Evolutionary conservation across 805 yeast genomes (phyloP).

Genomic region (Yarrowia divulgata): DNA sequence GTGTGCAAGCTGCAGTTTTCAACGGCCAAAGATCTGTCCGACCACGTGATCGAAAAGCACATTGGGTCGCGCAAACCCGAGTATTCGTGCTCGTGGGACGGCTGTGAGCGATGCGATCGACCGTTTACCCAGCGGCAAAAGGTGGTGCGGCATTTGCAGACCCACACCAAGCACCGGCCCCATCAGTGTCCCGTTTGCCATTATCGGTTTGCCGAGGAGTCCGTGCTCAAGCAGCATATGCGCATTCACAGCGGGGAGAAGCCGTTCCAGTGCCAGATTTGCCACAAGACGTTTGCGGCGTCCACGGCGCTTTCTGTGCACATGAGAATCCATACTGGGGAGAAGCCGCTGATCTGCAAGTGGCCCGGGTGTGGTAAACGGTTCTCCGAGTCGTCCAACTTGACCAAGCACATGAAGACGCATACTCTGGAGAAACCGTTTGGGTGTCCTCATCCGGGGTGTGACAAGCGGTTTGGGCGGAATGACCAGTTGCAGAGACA

Average conservation of each 20-base stretch:
- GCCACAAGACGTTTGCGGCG: conserved; percentile 83
- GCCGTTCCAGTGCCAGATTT: conserved; percentile 75
- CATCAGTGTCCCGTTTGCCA: conserved; percentile 74
- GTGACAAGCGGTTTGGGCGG: conserved; percentile 80
- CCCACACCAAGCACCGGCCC: conserved; percentile 87
- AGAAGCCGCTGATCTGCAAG: conserved; percentile 81
- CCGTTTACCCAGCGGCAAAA: conserved; percentile 86
- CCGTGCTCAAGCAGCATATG: conserved; percentile 80
- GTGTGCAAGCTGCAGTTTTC: conserved; percentile 62
- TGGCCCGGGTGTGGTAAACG: conserved; percentile 82
- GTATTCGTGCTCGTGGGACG: conserved; percentile 79
- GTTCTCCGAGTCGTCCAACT: conserved; percentile 87
- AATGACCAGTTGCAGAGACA: conserved; percentile 94
- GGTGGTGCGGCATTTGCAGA: conserved; percentile 81
- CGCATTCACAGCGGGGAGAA: conserved; percentile 89
- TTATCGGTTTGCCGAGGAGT: conserved; percentile 75
- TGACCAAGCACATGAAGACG: conserved; percentile 84
- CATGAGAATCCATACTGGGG: conserved; percentile 86
- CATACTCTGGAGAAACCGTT: conserved; percentile 55
- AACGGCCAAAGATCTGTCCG: conserved; percentile 67
- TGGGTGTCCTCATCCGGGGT: conserved; percentile 64
- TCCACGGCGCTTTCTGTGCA: conserved; percentile 85
- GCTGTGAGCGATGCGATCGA: conserved; percentile 68
- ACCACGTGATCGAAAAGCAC: conserved; percentile 73
- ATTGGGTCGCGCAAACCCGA: conserved; percentile 73